phyloP scores from a whole-genome alignment of 192 early-diverging fungal genomes.

The Gryganskiella cystojenkinii region DNA sequence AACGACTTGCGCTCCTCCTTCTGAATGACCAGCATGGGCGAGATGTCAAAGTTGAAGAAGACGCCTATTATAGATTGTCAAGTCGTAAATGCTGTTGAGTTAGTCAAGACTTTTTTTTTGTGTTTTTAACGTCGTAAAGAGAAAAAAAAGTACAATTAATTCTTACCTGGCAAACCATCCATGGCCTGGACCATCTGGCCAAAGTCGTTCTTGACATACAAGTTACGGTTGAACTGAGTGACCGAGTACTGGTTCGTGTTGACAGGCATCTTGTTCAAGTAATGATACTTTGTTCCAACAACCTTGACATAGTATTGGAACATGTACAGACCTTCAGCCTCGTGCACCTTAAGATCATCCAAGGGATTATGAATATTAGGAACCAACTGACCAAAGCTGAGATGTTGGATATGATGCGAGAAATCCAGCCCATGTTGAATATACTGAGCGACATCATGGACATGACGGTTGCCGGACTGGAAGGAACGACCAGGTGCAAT shows the following conservation, averaged over 20 bases:
- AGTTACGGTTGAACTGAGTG: conserved; percentile 83
- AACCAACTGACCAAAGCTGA: conserved; percentile 77
- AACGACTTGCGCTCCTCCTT: conserved; percentile 84
- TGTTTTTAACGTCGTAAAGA: too few species aligned
- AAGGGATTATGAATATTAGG: conserved; percentile 68
- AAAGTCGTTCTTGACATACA: conserved; percentile 46
- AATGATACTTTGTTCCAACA: conserved; percentile 85
- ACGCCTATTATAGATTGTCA: conserved; percentile 72
- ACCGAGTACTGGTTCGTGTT: conserved; percentile 96
- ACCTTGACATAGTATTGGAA: conserved; percentile 97
- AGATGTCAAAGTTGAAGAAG: conserved; percentile 94
- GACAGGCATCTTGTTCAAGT: conserved; percentile 72
- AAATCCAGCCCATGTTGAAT: conserved; percentile 74
- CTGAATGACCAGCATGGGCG: conserved; percentile 95
- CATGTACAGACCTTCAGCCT: conserved; percentile 43
- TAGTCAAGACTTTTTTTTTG: too few species aligned
- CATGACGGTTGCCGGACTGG: conserved; percentile 72
- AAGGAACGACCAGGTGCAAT: conserved; percentile 88
- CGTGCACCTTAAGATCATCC: conserved; percentile 36
- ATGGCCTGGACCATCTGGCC: conserved; percentile 13
- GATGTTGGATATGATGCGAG: conserved; percentile 80
- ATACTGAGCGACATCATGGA: conserved; percentile 80
- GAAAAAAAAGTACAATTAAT: too few species aligned
- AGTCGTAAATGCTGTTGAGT: too few species aligned
- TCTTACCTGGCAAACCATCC: conserved; percentile 49